Percentiles rank a stretch among this genome's conserved stretches.
Conservation (phyloP, 805 yeast species). For the Spathaspora arborariae region DNA sequence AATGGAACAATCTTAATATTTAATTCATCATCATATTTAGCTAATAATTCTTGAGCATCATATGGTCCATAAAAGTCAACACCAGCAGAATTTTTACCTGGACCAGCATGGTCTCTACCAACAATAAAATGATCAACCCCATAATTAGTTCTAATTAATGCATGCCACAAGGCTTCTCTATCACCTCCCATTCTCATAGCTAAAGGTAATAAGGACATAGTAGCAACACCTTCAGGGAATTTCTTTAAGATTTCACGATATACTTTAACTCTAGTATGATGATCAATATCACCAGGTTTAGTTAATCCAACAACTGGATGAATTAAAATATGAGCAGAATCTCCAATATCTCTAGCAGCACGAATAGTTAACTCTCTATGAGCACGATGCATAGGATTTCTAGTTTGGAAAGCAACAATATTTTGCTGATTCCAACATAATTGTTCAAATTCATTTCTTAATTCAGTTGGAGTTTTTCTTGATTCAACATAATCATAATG, state of each 20-base stretch:
- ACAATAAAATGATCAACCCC: conserved; percentile 97
- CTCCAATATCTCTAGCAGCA: conserved; percentile 91
- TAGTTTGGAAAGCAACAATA: conserved; percentile 95
- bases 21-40: conserved; percentile 68
- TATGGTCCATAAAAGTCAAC: conserved; percentile 95
- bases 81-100: conserved; percentile 84
- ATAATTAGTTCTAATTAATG: conserved; percentile 90
- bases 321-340: conserved; percentile 69
- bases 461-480: conserved; percentile 87
- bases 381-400: conserved; percentile 99
- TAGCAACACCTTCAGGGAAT: conserved; percentile 92
- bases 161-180: conserved; percentile 98
- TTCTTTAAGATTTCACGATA: conserved; percentile 89
- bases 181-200: conserved; percentile 99
- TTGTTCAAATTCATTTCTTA: conserved; percentile 76
- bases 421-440: conserved; percentile 72
- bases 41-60: conserved; percentile 91
- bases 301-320: conserved; percentile 98
- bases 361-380: conserved; percentile 94
- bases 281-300: conserved; percentile 97
- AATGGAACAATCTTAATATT: conserved; percentile 91
- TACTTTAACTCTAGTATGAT: conserved; percentile 94
- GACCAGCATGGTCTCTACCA: conserved; percentile 98
- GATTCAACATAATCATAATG: conserved; percentile 88
- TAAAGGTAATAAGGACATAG: conserved; percentile 79